phyloP scores from a whole-genome alignment of 2,329 filamentous ascomycete species.

The Penicillium vulpinum region DNA sequence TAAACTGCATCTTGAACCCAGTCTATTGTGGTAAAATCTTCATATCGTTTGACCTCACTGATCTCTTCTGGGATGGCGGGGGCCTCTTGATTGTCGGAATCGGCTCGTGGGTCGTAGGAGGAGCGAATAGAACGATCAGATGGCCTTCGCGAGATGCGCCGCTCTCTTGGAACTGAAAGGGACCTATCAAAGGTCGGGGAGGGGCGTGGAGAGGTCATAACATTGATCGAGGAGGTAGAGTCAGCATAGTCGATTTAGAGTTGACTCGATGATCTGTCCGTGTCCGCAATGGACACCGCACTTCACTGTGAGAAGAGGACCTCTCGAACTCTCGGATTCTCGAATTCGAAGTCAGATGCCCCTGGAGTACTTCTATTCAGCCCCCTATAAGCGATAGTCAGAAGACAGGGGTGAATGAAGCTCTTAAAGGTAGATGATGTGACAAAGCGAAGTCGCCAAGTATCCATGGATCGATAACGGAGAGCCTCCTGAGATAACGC shows the following conservation, averaged over 20 bases:
- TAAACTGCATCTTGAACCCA: constrained; percentile 98
- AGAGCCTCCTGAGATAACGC: constrained; percentile 29
- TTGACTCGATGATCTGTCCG: constrained; percentile 14
- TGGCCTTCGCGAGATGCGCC: constrained; percentile 41
- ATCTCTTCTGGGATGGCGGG: constrained; percentile 89
- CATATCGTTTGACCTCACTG: constrained; percentile 95
- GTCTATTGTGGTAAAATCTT: constrained; percentile 95
- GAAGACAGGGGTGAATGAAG: constrained; percentile 8
- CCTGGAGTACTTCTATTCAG: not conserved
- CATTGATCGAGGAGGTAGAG: constrained; percentile 32
- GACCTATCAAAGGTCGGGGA: constrained; percentile 34
- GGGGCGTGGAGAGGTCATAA: constrained; percentile 43
- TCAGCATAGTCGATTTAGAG: constrained; percentile 31
- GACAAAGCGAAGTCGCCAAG: constrained; percentile 22
- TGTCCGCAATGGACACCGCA: constrained; percentile 12
- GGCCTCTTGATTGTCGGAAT: constrained; percentile 57
- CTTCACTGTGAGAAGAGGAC: not conserved
- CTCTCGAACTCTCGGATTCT: not conserved
- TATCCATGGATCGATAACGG: constrained; percentile 31
- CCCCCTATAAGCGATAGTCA: not conserved
- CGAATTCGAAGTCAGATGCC: not conserved
- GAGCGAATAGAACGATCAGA: constrained; percentile 57
- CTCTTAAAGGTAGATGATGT: constrained; percentile 10
- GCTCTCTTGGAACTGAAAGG: constrained; percentile 34
- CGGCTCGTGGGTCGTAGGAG: constrained; percentile 55